Percentiles rank a stretch among this genome's conserved stretches.
Conservation (phyloP, 768 basidiomycete species). For the Suillus placidus region DNA sequence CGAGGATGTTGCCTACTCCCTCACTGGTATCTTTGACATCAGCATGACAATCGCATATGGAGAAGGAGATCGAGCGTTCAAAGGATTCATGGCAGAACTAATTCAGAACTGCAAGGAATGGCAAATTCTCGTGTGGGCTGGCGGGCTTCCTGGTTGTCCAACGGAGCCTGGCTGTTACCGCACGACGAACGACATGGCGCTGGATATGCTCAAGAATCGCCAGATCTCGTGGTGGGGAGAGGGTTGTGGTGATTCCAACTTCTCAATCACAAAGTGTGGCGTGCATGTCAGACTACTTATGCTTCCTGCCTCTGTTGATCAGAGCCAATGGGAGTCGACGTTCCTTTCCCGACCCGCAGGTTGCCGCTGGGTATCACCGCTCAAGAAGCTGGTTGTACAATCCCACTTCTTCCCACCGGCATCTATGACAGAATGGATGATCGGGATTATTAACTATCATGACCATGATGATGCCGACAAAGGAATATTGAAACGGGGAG, state of each 20-base stretch:
- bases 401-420: not conserved
- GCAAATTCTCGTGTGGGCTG: conserved; percentile 13
- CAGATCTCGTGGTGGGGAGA: conserved; percentile 9
- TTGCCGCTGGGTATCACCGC: not conserved
- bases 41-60: conserved; percentile 20
- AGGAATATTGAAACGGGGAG: not conserved
- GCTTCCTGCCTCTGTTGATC: not conserved
- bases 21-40: conserved; percentile 20
- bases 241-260: conserved; percentile 1
- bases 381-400: conserved; percentile 2
- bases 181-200: not conserved
- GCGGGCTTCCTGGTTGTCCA: conserved; percentile 1
- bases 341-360: not conserved
- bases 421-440: conserved; percentile 8
- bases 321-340: conserved; percentile 2
- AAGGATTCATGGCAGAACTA: conserved; percentile 15
- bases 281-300: conserved; percentile 12
- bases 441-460: conserved; percentile 6
- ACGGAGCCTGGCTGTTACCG: not conserved
- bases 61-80: conserved; percentile 20
- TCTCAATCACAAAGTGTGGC: conserved; percentile 12
- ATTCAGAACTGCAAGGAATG: conserved; percentile 15
- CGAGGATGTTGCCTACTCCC: conserved; percentile 22
- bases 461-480: not conserved
- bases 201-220: conserved; percentile 6